Evolutionary conservation across 1,284 basidiomycete species (phyloP).

Genomic region (Moniliophthora roreri): DNA sequence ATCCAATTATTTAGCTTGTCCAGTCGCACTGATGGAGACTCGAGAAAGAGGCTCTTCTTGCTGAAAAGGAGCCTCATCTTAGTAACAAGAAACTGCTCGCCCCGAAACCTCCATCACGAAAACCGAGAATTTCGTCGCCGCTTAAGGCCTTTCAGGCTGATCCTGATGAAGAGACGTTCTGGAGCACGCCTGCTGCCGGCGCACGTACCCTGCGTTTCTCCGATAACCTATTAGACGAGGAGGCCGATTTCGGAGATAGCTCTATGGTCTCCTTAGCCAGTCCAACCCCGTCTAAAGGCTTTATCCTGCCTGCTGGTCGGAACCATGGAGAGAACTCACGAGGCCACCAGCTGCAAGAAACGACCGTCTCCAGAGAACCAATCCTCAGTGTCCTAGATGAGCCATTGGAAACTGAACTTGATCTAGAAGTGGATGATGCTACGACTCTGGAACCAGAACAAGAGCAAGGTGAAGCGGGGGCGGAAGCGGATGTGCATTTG

Average conservation of each 20-base stretch:
- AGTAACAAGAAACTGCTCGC: conserved; percentile 16
- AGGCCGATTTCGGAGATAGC: conserved; percentile 57
- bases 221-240: conserved; percentile 62
- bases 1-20: neutral
- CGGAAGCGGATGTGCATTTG: no score
- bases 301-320: neutral
- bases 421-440: no score
- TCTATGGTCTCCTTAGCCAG: conserved; percentile 42
- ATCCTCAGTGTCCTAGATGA: no score
- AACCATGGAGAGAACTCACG: conserved; percentile 3
- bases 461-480: no score
- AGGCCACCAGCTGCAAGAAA: neutral
- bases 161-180: conserved; percentile 53
- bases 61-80: conserved; percentile 22
- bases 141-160: conserved; percentile 26
- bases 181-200: conserved; percentile 56
- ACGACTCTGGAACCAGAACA: no score
- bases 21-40: neutral
- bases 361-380: no score
- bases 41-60: conserved; percentile 45
- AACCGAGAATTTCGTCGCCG: conserved; percentile 8
- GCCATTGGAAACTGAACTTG: no score
- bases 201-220: conserved; percentile 59
- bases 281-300: conserved; percentile 7
- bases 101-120: conserved; percentile 9